These are phyloP conservation scores for Dendrocalamus latiflorus DNA, from an alignment of 202 grass and related monocot genomes.

Conservation along the genomic window DNA sequence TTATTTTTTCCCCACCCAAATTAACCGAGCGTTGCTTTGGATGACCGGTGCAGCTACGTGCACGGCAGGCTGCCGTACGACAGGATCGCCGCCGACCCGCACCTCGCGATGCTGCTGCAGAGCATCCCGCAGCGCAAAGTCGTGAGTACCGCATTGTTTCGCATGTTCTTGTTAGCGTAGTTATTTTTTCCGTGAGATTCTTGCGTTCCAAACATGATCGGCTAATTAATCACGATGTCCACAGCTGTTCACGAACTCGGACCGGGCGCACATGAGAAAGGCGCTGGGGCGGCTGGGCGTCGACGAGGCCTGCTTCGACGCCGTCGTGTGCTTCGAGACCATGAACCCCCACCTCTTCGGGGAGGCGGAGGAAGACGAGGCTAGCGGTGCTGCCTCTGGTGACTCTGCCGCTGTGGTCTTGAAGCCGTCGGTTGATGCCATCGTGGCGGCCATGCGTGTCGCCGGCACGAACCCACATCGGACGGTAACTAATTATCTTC, in stretches of 20 bases:
- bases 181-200: not conserved
- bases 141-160: slow-evolving; percentile 27
- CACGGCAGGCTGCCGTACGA: slow-evolving; percentile 84
- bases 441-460: slow-evolving; percentile 43
- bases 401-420: slow-evolving; percentile 32
- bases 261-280: slow-evolving; percentile 53
- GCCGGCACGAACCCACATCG: slow-evolving; percentile 56
- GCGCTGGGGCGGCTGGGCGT: slow-evolving; percentile 61
- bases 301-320: slow-evolving; percentile 57
- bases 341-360: slow-evolving; percentile 84
- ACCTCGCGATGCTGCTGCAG: slow-evolving; percentile 50
- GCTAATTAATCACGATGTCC: too few relatives aligned
- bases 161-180: not conserved
- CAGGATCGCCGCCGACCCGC: slow-evolving; percentile 50
- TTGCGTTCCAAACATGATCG: not conserved
- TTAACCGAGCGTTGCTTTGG: not conserved
- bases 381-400: not conserved
- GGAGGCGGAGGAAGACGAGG: not conserved
- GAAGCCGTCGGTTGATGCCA: slow-evolving; percentile 63
- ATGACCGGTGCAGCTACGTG: slow-evolving; percentile 51
- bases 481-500: slow-evolving; percentile 32
- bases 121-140: slow-evolving; percentile 79
- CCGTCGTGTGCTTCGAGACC: slow-evolving; percentile 91
- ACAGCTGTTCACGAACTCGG: slow-evolving; percentile 99
- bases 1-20: not conserved